Percentiles rank a stretch among this genome's conserved stretches.
Evolutionary conservation across 1,284 basidiomycete genomes (phyloP).

Genomic region (Stygiomarasmius scandens): DNA sequence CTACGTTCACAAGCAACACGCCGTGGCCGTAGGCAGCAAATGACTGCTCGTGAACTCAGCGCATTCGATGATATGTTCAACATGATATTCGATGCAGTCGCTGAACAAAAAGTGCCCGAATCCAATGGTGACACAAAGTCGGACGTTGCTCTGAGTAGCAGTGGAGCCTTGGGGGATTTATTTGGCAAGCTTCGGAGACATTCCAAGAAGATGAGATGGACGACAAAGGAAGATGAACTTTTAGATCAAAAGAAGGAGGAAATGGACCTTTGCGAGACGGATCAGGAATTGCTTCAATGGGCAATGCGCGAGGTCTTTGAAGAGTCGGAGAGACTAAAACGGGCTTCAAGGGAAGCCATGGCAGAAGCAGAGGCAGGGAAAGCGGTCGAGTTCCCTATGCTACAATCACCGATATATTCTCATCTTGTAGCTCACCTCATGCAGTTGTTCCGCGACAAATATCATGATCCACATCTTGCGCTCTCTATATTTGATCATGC

Average conservation of each 20-base stretch:
- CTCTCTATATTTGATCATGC: slow-evolving; percentile 85
- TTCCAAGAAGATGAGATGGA: slow-evolving; percentile 52
- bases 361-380: slow-evolving; percentile 11
- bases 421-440: slow-evolving; percentile 76
- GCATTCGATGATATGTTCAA: slow-evolving; percentile 75
- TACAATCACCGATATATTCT: slow-evolving; percentile 71
- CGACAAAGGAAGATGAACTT: slow-evolving; percentile 53
- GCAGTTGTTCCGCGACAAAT: slow-evolving; percentile 73
- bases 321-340: slow-evolving; percentile 52
- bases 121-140: neutral
- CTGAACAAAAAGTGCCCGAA: slow-evolving; percentile 28
- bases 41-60: slow-evolving; percentile 67
- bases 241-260: slow-evolving; percentile 79
- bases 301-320: slow-evolving; percentile 71
- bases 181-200: slow-evolving; percentile 52
- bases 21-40: slow-evolving; percentile 52
- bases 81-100: slow-evolving; percentile 64
- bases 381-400: slow-evolving; percentile 32
- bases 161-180: slow-evolving; percentile 39
- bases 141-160: slow-evolving; percentile 30
- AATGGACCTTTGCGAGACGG: slow-evolving; percentile 70
- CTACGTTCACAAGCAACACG: slow-evolving; percentile 23
- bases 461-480: slow-evolving; percentile 78
- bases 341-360: slow-evolving; percentile 43
- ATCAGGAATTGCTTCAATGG: slow-evolving; percentile 79